A percentile compares a stretch with the other conserved stretches of the same genome.
Conservation (phyloP, 352 stramenopile species). For the Pythium biforme region DNA sequence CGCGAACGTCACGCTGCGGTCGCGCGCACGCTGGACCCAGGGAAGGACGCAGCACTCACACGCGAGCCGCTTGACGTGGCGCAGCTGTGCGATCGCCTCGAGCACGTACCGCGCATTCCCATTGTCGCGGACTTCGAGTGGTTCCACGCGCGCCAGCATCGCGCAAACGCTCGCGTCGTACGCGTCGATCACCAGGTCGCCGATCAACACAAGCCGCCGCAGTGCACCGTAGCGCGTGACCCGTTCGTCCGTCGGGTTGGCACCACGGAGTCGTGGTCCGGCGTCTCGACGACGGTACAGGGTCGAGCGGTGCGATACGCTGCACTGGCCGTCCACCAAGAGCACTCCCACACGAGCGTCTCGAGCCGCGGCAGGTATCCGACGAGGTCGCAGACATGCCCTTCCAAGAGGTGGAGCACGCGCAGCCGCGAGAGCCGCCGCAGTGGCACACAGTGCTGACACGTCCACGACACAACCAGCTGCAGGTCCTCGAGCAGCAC, state of each 20-base stretch:
- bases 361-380: neutral
- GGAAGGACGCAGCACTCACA: neutral
- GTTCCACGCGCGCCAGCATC: neutral
- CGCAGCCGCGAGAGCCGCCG: neutral
- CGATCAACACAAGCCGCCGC: neutral
- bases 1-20: neutral
- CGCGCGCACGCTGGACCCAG: neutral
- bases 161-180: neutral
- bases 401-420: neutral
- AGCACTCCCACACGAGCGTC: neutral
- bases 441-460: neutral
- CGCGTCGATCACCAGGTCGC: neutral
- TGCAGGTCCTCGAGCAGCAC: neutral
- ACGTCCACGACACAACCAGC: neutral
- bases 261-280: neutral
- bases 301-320: too few relatives aligned
- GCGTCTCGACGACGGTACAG: neutral
- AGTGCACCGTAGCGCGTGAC: too few relatives aligned
- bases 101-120: neutral
- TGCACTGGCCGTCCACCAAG: too few relatives aligned
- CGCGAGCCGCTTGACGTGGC: neutral
- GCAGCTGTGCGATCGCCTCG: neutral
- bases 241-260: neutral
- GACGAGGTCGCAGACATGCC: neutral
- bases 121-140: neutral